Base-by-base conservation (phyloP, 2,329 filamentous ascomycete genomes). In the Ilyonectria destructans region DNA sequence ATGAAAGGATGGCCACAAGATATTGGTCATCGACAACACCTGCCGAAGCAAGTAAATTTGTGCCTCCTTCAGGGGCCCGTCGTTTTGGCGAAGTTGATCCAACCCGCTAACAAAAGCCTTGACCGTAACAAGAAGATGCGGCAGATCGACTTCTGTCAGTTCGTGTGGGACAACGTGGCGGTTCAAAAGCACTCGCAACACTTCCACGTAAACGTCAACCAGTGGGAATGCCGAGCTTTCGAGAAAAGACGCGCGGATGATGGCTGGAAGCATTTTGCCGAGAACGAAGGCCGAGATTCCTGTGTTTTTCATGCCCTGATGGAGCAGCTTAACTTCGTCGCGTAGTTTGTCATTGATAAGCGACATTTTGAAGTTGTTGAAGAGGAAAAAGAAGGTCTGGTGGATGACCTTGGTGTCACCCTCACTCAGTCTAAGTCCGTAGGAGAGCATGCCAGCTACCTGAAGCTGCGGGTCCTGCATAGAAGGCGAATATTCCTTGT, bases 331-430 rank as follows among this genome's bases (percentile, higher is more conserved):
- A 31, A 81, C 77, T 72, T 89, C 86, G 6, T 85, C 82, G 6
- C 74, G 74, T n/a, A 89, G 80, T 58, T 81, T 83, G 63, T 84
- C 80, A 64, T 86, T 86, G 49, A 83, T 82, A 3, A 90, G 75
- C 0, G 87, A 86, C 59, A 86, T 79, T 74, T 89, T 89, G 75
- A 89, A 88, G 76, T 86, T 89, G 71, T 87, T 87, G 74, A 85
- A 86, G 2, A 90, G 80, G 65, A 88, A 87, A 75, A 86, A 86
- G 73, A 90, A 90, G 4, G 90, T 81, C 60, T 85, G 84, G 19
- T 85, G 82, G 6, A 78, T 78, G 4, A 84, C 85, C 33, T 81
- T 83, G 2, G 77, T 72, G 61, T 89, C 88, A 2, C 84, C 85
- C 67, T 90, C 88, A 45, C 82, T 80, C 17, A 90, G 78, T 46